phyloP scores from a whole-genome alignment of 371 early-diverging fungal genomes.

The Mucor velutinosus region DNA sequence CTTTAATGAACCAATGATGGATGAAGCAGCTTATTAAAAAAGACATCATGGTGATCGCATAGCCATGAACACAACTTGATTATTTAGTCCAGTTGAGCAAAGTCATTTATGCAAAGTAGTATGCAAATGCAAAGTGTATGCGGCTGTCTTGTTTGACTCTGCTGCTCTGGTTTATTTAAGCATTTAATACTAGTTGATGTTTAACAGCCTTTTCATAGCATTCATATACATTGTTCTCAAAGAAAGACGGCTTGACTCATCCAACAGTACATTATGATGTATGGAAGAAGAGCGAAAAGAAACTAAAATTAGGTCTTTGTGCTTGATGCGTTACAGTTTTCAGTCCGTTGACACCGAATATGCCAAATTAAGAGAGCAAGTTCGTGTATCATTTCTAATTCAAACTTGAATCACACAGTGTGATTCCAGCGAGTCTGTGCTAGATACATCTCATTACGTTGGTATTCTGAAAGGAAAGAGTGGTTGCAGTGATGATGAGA shows the following conservation, averaged over 20 bases:
- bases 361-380: neutral
- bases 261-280: neutral
- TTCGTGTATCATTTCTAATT: neutral
- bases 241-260: no score
- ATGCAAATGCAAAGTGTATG: neutral
- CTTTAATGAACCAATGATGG: neutral
- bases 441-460: neutral
- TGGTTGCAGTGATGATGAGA: no score
- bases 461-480: neutral
- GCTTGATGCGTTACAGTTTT: neutral
- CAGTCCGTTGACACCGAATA: neutral
- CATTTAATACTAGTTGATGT: no score
- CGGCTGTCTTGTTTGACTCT: neutral
- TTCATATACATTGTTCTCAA: no score
- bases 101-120: neutral
- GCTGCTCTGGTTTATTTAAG: neutral
- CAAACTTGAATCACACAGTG: neutral
- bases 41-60: neutral
- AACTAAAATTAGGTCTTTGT: neutral
- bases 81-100: neutral
- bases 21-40: neutral
- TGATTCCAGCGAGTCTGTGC: neutral
- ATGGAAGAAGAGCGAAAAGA: neutral
- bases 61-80: neutral
- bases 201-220: neutral